These are phyloP conservation scores for Candida silvatica DNA, from an alignment of 805 yeast species.

Conservation along the genomic window DNA sequence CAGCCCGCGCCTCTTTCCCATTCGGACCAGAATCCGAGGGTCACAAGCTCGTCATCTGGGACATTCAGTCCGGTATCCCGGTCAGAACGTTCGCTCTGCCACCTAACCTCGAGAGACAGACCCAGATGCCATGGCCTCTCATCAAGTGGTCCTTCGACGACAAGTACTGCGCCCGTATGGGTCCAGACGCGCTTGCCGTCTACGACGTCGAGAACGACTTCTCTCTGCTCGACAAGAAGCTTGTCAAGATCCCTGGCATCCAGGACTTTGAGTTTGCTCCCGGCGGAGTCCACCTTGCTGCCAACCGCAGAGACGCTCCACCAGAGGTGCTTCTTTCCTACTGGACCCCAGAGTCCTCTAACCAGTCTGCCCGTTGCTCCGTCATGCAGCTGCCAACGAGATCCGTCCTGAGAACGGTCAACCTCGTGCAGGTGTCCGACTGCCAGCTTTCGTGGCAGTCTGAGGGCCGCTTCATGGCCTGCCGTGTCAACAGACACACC, in stretches of 20 bases:
- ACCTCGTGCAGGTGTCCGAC: slow-evolving; percentile 89
- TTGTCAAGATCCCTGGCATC: slow-evolving; percentile 74
- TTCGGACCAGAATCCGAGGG: slow-evolving; percentile 86
- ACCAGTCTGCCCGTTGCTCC: slow-evolving; percentile 93
- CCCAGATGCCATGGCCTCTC: slow-evolving; percentile 86
- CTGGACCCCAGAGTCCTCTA: slow-evolving; percentile 91
- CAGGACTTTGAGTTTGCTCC: slow-evolving; percentile 96
- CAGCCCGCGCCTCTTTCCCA: slow-evolving; percentile 64
- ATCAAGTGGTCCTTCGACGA: slow-evolving; percentile 94
- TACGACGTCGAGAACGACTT: slow-evolving; percentile 70
- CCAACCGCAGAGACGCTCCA: slow-evolving; percentile 38
- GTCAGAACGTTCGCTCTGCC: slow-evolving; percentile 88
- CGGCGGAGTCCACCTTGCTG: slow-evolving; percentile 62
- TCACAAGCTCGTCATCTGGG: slow-evolving; percentile 92
- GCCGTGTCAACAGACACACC: slow-evolving; percentile 94
- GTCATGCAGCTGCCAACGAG: slow-evolving; percentile 82
- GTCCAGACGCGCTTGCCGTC: slow-evolving; percentile 85
- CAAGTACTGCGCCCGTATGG: slow-evolving; percentile 89
- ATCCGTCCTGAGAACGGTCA: slow-evolving; percentile 79
- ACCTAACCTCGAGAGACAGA: slow-evolving; percentile 56
- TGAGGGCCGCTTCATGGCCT: slow-evolving; percentile 75
- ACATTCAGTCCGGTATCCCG: slow-evolving; percentile 71
- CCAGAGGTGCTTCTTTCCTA: slow-evolving; percentile 68
- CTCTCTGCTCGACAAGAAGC: slow-evolving; percentile 78
- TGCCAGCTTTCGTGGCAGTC: slow-evolving; percentile 93